Conservation (phyloP, 2,329 filamentous ascomycete species). For the Onygenales sp. region DNA sequence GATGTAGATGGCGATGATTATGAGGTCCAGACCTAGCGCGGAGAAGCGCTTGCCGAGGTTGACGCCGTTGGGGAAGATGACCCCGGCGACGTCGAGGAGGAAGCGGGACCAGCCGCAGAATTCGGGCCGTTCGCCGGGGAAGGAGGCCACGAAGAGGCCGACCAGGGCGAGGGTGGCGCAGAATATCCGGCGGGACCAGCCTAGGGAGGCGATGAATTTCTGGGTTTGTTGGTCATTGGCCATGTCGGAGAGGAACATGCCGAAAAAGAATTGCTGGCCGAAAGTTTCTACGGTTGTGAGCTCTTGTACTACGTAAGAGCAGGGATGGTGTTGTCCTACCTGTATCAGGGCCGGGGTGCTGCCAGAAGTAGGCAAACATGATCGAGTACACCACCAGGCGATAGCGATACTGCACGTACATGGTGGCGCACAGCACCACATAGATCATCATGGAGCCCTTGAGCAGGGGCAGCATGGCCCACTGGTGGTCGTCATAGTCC, state of each 20-base stretch:
- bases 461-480: slow-evolving; percentile 40
- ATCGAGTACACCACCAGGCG: slow-evolving; percentile 33
- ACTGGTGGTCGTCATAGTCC: slow-evolving; percentile 47
- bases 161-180: slow-evolving; percentile 29
- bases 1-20: slow-evolving; percentile 43
- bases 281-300: slow-evolving; percentile 39
- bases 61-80: slow-evolving; percentile 38
- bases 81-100: slow-evolving; percentile 32
- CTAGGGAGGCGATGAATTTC: slow-evolving; percentile 35
- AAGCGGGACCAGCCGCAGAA: slow-evolving; percentile 41
- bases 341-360: slow-evolving; percentile 35
- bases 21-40: slow-evolving; percentile 40
- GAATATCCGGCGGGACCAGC: slow-evolving; percentile 29
- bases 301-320: neutral
- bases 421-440: slow-evolving; percentile 34
- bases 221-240: slow-evolving; percentile 39
- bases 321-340: slow-evolving; percentile 26
- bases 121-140: slow-evolving; percentile 42
- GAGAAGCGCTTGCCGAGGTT: slow-evolving; percentile 39
- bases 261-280: slow-evolving; percentile 43
- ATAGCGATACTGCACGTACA: slow-evolving; percentile 38
- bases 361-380: slow-evolving; percentile 42
- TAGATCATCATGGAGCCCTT: slow-evolving; percentile 40
- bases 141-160: slow-evolving; percentile 41
- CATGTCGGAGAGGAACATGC: slow-evolving; percentile 44